Conservation (phyloP, 805 yeast genomes). For the Candida nitratophila region DNA sequence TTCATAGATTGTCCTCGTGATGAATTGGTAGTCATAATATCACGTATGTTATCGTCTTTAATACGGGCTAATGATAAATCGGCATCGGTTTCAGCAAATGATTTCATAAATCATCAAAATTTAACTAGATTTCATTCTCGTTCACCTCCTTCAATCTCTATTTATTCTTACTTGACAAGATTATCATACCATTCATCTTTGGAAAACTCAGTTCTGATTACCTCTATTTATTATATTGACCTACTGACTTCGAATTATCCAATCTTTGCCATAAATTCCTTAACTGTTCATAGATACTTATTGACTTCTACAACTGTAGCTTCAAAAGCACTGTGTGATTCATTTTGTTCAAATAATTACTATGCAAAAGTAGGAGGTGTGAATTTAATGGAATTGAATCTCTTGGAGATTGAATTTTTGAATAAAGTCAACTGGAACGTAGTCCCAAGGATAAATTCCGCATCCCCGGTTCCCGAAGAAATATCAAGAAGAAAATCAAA, state of each 20-base stretch:
- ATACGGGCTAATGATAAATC: conserved; percentile 63
- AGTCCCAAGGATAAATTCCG: conserved; percentile 40
- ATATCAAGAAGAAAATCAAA: not conserved
- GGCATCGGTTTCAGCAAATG: conserved; percentile 11
- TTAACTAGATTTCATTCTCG: conserved; percentile 91
- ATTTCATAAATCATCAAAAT: conserved; percentile 28
- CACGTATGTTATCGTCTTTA: conserved; percentile 74
- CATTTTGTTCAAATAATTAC: conserved; percentile 88
- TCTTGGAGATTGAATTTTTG: conserved; percentile 83
- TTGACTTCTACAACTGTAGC: conserved; percentile 88
- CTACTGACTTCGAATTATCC: conserved; percentile 71
- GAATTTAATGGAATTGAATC: conserved; percentile 71
- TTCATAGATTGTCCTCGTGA: conserved; percentile 64
- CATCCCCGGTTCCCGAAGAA: not conserved
- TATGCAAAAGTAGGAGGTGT: conserved; percentile 97
- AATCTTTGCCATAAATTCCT: conserved; percentile 75
- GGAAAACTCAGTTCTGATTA: conserved; percentile 73
- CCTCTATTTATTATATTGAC: conserved; percentile 88
- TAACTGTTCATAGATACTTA: conserved; percentile 89
- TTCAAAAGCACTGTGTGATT: conserved; percentile 86
- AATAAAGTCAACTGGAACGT: conserved; percentile 73
- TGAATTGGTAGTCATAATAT: conserved; percentile 62
- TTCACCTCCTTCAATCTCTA: conserved; percentile 83
- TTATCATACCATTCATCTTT: conserved; percentile 78
- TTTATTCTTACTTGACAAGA: conserved; percentile 68